Base-by-base conservation (phyloP, 1,139 yeast genomes). In the Citeromyces hawaiiensis region DNA sequence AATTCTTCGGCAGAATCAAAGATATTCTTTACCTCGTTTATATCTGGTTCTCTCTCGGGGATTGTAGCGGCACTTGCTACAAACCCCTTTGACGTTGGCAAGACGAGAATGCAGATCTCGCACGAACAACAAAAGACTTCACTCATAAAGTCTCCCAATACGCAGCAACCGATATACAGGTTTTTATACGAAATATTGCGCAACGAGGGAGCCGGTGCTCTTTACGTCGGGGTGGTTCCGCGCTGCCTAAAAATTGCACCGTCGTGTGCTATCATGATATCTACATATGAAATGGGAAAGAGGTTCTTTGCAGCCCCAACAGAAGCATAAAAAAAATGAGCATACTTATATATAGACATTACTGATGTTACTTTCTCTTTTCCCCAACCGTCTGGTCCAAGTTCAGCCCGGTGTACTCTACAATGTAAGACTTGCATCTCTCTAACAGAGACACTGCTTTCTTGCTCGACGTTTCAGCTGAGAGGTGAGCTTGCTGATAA, bases 231-330 rank as follows among this genome's bases (percentile, higher is more conserved):
- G 0, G 63, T 87, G 35, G 67, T 75, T 2, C 97, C 97, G 0
- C 68, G 99, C 47, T 72, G 91, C 8, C 63, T 88, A 56, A 91
- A 91, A 54, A 83, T 91, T 35, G 96, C 96, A 1, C 98, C 98
- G 3, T 82, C 96, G 10, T 91, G 98, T 69, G 98, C 98, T 2
- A 91, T 91, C 32, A 93, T 91, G 99, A 88, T 91, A 39, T 85
- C 97, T 2, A 82, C 94, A 36, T 91, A 91, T 57, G 98, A 91
- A 56, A 66, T 88, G 39, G 85, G 94, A 27, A 93, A 93, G 58
- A 73, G 72, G 50, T 62, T 81, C 34, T 73, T 81, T 52, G 59
- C 55, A 15, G 33, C 17, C 10, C 27, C 17, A 35, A 4, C n/a
- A 35, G 21, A 14, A 19, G 17, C 15, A 14, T 18, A 23, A 19